A percentile compares a stretch with the other conserved stretches of the same genome.
Conservation (phyloP, 1,284 basidiomycete species). For the Austroboletus olivaceoglutinosus region DNA sequence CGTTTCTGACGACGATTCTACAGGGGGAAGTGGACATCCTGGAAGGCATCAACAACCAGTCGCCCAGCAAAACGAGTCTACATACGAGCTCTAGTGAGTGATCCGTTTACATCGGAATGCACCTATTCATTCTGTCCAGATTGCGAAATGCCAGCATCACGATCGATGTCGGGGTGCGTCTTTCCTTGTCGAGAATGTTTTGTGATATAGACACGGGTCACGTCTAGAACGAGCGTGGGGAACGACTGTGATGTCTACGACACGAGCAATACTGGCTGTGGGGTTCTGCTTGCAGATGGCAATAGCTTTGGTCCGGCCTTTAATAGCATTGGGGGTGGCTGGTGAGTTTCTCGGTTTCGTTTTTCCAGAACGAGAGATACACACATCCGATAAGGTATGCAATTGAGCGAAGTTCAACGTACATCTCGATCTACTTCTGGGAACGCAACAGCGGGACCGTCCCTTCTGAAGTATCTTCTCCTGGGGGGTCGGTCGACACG, state of each 20-base stretch:
- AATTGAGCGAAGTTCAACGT: constrained; percentile 16
- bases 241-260: constrained; percentile 55
- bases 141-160: constrained; percentile 56
- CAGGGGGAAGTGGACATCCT: constrained; percentile 62
- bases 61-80: constrained; percentile 56
- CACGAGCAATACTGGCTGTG: constrained; percentile 62
- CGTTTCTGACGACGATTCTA: background rate
- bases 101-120: background rate
- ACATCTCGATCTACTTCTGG: constrained; percentile 22
- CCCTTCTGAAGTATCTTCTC: constrained; percentile 12
- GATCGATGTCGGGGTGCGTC: constrained; percentile 49
- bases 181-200: too few species aligned
- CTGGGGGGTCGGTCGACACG: constrained; percentile 13
- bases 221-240: constrained; percentile 34
- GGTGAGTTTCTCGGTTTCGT: background rate
- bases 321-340: constrained; percentile 58
- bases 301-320: constrained; percentile 58
- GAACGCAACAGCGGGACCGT: constrained; percentile 15
- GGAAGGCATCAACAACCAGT: constrained; percentile 63
- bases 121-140: constrained; percentile 29
- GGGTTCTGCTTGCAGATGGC: constrained; percentile 45
- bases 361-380: background rate
- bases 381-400: constrained; percentile 16
- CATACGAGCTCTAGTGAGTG: constrained; percentile 48
- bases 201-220: background rate